Base-by-base conservation (phyloP, 345 rosid genomes). In the Gossypium longicalyx region DNA sequence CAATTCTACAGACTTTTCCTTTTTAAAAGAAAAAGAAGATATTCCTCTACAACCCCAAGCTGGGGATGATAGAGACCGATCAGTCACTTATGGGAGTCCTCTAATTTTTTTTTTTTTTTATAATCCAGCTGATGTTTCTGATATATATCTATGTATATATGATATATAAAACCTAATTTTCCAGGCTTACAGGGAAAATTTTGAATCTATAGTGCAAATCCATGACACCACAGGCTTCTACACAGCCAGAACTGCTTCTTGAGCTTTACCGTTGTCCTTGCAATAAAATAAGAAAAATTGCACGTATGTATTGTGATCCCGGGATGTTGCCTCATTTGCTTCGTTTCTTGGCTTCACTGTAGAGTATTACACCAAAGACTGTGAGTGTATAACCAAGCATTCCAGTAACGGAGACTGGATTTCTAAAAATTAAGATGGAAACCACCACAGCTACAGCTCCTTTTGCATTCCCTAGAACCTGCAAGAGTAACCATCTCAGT, bases 391-490 rank as follows among this genome's bases (percentile, higher is more conserved):
- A 96, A 75, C 98, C 99, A 12, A 96, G 87, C 97, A 96, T 96
- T 70, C 99, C 99, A 1, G 97, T 91, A 17, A 91, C 93, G 4
- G 99, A 91, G 12, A 96, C 97, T 0, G 99, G 99, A 82, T 96
- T 96, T 76, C 85, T 96, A 85, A 93, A 96, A 49, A 93, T 93
- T 70, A 96, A 83, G 79, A 96, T 93, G 0, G 97, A 96, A 10
- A 93, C 87, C 78, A 96, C 99, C 80, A 96, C 97, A 3, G 97
- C 99, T 66, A 90, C 97, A 11, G 99, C 98, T 38, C 98, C 99
- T 82, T 96, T 96, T 17, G 99, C 99, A 76, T 96, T 96, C 69
- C 99, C 99, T 70, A 96, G 88, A 64, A 96, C 98, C 97, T 95
- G 86, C 75, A 70, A 74, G 57, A 9, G 45, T 0, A 23, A 73